A percentile compares a stretch with the other conserved stretches of the same genome.
Conservation (phyloP, 495 filamentous ascomycete species). For the Lepraria neglecta region DNA sequence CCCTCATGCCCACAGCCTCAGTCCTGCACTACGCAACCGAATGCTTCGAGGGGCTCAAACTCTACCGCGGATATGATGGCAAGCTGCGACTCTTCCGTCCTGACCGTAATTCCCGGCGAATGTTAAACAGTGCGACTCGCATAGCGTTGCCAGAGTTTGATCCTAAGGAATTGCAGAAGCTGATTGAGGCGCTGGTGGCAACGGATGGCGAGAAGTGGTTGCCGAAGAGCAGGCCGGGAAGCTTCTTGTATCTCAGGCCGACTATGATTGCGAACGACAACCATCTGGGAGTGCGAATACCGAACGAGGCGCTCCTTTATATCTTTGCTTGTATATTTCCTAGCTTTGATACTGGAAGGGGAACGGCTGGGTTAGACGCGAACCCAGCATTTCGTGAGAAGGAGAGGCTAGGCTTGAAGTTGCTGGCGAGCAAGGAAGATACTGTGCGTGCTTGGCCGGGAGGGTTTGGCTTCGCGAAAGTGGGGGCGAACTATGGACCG, state of each 20-base stretch:
- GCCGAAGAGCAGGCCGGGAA: constrained; percentile 56
- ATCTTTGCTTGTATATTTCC: constrained; percentile 75
- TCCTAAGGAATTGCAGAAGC: constrained; percentile 61
- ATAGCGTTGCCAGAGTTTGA: constrained; percentile 76
- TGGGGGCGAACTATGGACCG: constrained; percentile 89
- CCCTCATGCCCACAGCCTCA: constrained; percentile 77
- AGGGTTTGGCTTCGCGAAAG: constrained; percentile 83
- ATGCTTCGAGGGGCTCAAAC: constrained; percentile 89
- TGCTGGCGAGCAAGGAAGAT: constrained; percentile 70
- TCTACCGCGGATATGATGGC: constrained; percentile 76
- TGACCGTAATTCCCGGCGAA: constrained; percentile 65
- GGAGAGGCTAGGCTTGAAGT: constrained; percentile 54
- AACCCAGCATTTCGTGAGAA: background rate
- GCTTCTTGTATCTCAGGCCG: constrained; percentile 75
- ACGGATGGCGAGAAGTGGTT: constrained; percentile 74
- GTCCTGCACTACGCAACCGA: constrained; percentile 86
- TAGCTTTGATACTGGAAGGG: constrained; percentile 34
- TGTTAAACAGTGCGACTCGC: constrained; percentile 62
- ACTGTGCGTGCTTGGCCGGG: constrained; percentile 87
- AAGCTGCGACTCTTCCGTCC: constrained; percentile 82
- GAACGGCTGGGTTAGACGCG: background rate
- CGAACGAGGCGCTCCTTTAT: constrained; percentile 77
- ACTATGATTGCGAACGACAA: constrained; percentile 76
- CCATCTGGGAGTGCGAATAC: constrained; percentile 73
- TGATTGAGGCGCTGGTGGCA: constrained; percentile 51